A percentile compares a stretch with the other conserved stretches of the same genome.
Conservation (phyloP, 2,329 filamentous ascomycete genomes). For the Epichloe baconii region DNA sequence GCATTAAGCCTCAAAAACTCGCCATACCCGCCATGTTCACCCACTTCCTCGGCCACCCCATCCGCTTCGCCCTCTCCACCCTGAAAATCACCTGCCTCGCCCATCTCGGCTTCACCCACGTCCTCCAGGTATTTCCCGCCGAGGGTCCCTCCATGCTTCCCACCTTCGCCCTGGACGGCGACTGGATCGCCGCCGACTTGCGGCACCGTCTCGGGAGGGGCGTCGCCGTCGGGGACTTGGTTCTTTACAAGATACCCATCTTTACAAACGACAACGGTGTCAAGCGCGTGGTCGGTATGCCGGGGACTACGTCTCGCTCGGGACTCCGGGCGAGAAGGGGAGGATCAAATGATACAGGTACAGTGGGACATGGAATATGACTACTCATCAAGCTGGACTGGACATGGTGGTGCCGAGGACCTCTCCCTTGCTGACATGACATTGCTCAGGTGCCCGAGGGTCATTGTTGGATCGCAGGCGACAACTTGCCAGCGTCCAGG, state of each 20-base stretch:
- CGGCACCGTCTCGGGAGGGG: conserved; percentile 54
- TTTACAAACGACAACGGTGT: conserved; percentile 47
- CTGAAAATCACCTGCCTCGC: conserved; percentile 28
- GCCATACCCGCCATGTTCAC: conserved; percentile 1
- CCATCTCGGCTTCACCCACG: conserved; percentile 40
- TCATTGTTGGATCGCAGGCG: conserved; percentile 83
- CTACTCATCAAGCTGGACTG: too few relatives aligned
- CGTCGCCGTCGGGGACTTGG: conserved; percentile 66
- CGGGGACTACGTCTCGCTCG: conserved; percentile 59
- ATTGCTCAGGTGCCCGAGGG: conserved; percentile 70
- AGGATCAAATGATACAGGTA: conserved; percentile 53
- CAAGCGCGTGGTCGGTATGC: conserved; percentile 69
- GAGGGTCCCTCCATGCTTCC: conserved; percentile 81
- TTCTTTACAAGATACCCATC: conserved; percentile 65
- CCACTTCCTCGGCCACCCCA: conserved; percentile 26
- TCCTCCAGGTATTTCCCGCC: conserved; percentile 45
- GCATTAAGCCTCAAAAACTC: not conserved
- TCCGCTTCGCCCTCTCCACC: conserved; percentile 22
- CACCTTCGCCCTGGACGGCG: conserved; percentile 55
- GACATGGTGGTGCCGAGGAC: too few relatives aligned
- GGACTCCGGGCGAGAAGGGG: conserved; percentile 41
- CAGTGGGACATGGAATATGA: not conserved
- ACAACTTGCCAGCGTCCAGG: conserved; percentile 71
- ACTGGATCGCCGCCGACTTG: conserved; percentile 56
- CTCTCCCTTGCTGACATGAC: not conserved